phyloP scores from a whole-genome alignment of 202 grass and related monocot genomes.

The Zoysia matrella region DNA sequence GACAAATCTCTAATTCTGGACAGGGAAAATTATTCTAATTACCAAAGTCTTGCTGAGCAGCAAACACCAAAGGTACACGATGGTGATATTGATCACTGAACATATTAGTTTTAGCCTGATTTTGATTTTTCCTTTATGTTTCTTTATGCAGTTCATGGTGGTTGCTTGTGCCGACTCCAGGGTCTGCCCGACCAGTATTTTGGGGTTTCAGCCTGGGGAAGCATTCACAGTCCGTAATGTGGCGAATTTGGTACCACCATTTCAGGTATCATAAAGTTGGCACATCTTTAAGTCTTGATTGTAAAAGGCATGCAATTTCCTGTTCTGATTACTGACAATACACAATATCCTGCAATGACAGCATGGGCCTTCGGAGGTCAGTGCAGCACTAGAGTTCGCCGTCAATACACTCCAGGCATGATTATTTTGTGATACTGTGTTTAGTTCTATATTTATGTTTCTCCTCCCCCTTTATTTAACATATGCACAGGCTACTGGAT shows the following conservation, averaged over 20 bases:
- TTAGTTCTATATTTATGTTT: slow-evolving; percentile 12
- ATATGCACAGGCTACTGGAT: background rate
- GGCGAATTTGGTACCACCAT: slow-evolving; percentile 94
- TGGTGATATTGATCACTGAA: slow-evolving; percentile 9
- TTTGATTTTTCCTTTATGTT: slow-evolving; percentile 41
- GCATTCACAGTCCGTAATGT: slow-evolving; percentile 92
- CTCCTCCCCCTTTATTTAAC: background rate
- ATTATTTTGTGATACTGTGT: background rate
- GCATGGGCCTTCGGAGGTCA: slow-evolving; percentile 47
- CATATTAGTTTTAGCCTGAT: background rate
- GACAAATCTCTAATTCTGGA: slow-evolving; percentile 16
- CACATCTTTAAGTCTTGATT: slow-evolving; percentile 7
- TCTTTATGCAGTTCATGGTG: slow-evolving; percentile 78
- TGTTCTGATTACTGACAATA: slow-evolving; percentile 36
- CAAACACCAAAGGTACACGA: slow-evolving; percentile 85
- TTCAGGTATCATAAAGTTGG: slow-evolving; percentile 53
- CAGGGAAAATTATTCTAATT: slow-evolving; percentile 67
- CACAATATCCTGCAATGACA: slow-evolving; percentile 44
- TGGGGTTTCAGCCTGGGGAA: slow-evolving; percentile 94
- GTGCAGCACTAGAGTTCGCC: too few species aligned
- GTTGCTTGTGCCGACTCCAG: slow-evolving; percentile 96
- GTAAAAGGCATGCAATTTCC: background rate
- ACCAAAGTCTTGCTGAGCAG: slow-evolving; percentile 69
- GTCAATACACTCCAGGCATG: too few species aligned
- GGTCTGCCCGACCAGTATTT: slow-evolving; percentile 79